Evolutionary conservation across 2,329 filamentous ascomycete genomes (phyloP).

Genomic region (Verticillium dahliae): DNA sequence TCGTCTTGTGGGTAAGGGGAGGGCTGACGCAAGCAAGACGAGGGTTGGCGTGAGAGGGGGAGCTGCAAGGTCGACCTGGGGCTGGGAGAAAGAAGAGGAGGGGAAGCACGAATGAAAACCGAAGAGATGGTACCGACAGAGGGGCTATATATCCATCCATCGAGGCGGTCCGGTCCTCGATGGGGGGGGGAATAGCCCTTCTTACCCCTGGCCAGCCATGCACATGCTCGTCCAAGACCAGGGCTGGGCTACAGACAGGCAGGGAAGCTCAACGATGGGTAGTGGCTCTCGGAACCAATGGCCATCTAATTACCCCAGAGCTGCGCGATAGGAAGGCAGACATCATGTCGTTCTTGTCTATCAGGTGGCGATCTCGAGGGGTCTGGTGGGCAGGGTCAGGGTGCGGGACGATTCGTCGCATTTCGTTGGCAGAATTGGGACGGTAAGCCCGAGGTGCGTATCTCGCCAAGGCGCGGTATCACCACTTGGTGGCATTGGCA

Average conservation of each 20-base stretch:
- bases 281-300: not conserved
- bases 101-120: not conserved
- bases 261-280: not conserved
- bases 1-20: not conserved
- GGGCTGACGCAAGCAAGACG: not conserved
- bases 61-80: not conserved
- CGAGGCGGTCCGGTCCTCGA: not conserved
- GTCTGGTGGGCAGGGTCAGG: not conserved
- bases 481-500: conserved; percentile 2
- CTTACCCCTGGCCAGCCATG: not conserved
- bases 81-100: not conserved
- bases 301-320: not conserved
- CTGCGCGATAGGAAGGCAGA: not conserved
- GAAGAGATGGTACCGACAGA: not conserved
- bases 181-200: not conserved
- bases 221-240: not conserved
- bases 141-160: not conserved
- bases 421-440: not conserved
- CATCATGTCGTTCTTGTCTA: not conserved
- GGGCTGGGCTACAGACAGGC: not conserved
- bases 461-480: conserved; percentile 5
- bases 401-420: not conserved
- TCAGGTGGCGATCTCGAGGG: conserved; percentile 2
- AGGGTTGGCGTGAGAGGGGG: not conserved
- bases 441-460: conserved; percentile 2